A percentile compares a stretch with the other conserved stretches of the same genome.
Conservation (phyloP, 2,329 filamentous ascomycete species). For the Calonectria fujianensis region DNA sequence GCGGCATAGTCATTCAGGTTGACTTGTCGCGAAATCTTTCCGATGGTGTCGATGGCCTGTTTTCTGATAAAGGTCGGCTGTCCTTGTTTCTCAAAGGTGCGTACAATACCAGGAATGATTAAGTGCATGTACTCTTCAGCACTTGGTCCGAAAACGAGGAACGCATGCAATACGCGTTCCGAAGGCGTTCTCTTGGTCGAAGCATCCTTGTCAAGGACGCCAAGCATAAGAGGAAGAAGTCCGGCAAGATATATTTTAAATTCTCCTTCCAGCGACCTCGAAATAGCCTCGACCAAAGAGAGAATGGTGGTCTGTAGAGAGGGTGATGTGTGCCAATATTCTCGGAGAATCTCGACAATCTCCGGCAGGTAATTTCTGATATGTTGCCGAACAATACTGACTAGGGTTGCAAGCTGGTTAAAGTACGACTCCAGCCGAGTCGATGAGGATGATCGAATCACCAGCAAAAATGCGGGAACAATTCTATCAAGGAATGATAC, state of each 20-base stretch:
- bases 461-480: conserved; percentile 92
- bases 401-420: conserved; percentile 94
- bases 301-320: conserved; percentile 94
- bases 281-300: conserved; percentile 93
- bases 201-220: conserved; percentile 90
- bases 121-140: conserved; percentile 99
- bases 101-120: conserved; percentile 96
- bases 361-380: conserved; percentile 92
- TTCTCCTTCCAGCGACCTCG: conserved; percentile 94
- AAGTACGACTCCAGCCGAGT: conserved; percentile 95
- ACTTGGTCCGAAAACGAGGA: conserved; percentile 95
- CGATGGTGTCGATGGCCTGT: conserved; percentile 94
- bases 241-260: conserved; percentile 97
- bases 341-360: conserved; percentile 89
- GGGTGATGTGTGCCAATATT: conserved; percentile 90
- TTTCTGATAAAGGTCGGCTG: conserved; percentile 88
- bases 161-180: conserved; percentile 93
- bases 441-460: conserved; percentile 87
- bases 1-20: conserved; percentile 98
- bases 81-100: conserved; percentile 91
- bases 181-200: conserved; percentile 86
- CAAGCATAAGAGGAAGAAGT: conserved; percentile 93
- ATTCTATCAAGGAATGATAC: conserved; percentile 96
- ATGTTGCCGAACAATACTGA: conserved; percentile 96
- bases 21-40: conserved; percentile 94